phyloP scores from a whole-genome alignment of 768 basidiomycete species.

The Pleurotus djamor region DNA sequence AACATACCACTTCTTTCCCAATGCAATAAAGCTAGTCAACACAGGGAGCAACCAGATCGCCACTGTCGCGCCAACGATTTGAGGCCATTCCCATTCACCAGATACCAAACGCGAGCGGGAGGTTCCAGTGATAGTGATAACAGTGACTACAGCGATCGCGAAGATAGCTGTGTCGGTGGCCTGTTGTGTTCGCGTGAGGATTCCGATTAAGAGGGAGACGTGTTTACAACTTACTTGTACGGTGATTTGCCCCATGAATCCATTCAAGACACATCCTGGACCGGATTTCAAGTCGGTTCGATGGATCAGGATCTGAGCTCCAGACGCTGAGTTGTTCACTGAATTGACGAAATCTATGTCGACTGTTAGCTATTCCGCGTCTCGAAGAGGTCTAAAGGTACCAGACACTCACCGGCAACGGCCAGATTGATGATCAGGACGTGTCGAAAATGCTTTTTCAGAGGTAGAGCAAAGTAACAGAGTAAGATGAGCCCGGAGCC shows the following conservation, averaged over 20 bases:
- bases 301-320: not conserved
- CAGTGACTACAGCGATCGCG: not conserved
- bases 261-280: not conserved
- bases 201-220: not conserved
- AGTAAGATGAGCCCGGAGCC: not conserved
- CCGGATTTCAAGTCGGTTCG: not conserved
- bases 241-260: not conserved
- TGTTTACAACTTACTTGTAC: not conserved
- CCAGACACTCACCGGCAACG: not conserved
- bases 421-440: not conserved
- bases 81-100: not conserved
- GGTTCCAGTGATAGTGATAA: not conserved
- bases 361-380: not conserved
- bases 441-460: conserved; percentile 1
- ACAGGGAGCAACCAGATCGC: not conserved
- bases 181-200: not conserved
- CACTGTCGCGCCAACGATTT: not conserved
- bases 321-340: not conserved
- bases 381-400: not conserved
- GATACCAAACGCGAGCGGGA: not conserved
- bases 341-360: not conserved
- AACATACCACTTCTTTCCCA: not conserved
- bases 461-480: not conserved
- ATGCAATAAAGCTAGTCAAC: not conserved
- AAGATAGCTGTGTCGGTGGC: not conserved